Conservation (phyloP, 257 asterid genomes). For the Nicotiana otophora region DNA sequence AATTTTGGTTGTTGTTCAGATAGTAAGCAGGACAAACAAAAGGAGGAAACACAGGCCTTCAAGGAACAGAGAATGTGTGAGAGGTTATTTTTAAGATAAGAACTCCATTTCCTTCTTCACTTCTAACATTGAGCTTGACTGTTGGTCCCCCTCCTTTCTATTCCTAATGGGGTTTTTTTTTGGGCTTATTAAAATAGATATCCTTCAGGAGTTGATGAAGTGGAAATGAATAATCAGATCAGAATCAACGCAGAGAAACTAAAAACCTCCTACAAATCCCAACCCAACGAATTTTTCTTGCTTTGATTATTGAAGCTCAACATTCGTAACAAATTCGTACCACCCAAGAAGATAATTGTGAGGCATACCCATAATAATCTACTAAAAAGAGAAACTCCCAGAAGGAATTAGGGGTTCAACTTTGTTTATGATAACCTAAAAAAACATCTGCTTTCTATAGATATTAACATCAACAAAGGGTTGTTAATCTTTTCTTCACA, state of each 20-base stretch:
- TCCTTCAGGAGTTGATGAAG: neutral
- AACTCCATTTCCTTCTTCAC: neutral
- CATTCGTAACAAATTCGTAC: neutral
- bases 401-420: neutral
- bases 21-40: neutral
- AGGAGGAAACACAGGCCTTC: neutral
- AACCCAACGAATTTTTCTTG: neutral
- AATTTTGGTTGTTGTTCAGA: neutral
- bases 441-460: neutral
- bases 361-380: neutral
- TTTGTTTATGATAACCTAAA: neutral
- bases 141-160: neutral
- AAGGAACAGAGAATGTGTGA: neutral
- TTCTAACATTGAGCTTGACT: neutral
- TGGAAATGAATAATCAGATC: neutral
- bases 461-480: neutral
- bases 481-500: neutral
- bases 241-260: neutral
- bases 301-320: neutral
- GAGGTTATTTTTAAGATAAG: neutral
- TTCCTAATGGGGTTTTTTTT: neutral
- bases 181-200: neutral
- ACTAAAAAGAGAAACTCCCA: neutral
- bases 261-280: neutral
- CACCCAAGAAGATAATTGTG: neutral